Conservation (phyloP, 208 protist species). For the Wallacemonas sp. region DNA sequence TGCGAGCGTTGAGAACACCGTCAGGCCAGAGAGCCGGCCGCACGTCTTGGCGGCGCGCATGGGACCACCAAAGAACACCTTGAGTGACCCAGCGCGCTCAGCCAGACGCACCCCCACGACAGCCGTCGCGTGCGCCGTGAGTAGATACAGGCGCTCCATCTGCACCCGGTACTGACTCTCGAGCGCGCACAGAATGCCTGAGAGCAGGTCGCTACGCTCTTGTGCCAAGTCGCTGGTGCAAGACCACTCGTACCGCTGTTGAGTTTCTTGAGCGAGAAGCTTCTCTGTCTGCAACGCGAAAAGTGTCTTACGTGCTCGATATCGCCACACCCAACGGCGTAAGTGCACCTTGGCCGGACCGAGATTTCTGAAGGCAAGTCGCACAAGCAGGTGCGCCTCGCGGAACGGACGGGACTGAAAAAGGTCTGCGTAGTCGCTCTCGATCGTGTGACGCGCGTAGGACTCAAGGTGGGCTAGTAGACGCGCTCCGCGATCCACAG, state of each 20-base stretch:
- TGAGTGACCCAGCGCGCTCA: conserved; percentile 43
- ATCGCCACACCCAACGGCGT: conserved; percentile 28
- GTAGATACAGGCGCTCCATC: conserved; percentile 33
- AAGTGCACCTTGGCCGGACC: not conserved
- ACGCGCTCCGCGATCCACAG: not conserved
- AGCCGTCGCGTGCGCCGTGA: conserved; percentile 27
- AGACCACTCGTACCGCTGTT: conserved; percentile 33
- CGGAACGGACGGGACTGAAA: conserved; percentile 16
- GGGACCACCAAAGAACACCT: conserved; percentile 39
- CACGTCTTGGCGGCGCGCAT: conserved; percentile 47
- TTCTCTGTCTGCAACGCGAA: not conserved
- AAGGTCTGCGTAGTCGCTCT: conserved; percentile 18
- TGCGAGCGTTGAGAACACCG: conserved; percentile 40
- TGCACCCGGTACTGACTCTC: conserved; percentile 37
- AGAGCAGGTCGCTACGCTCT: conserved; percentile 15
- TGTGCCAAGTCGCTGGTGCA: conserved; percentile 13
- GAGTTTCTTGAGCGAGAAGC: conserved; percentile 17
- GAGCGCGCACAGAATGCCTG: conserved; percentile 10
- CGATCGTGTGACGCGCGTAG: conserved; percentile 24
- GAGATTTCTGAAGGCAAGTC: conserved; percentile 2
- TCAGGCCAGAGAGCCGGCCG: conserved; percentile 34
- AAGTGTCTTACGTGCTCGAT: conserved; percentile 23
- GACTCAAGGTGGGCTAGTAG: conserved; percentile 28
- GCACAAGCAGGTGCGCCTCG: conserved; percentile 23
- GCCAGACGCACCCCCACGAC: conserved; percentile 28